Evolutionary conservation across 2,329 filamentous ascomycete genomes (phyloP).

Genomic region (Scedosporium apiospermum): DNA sequence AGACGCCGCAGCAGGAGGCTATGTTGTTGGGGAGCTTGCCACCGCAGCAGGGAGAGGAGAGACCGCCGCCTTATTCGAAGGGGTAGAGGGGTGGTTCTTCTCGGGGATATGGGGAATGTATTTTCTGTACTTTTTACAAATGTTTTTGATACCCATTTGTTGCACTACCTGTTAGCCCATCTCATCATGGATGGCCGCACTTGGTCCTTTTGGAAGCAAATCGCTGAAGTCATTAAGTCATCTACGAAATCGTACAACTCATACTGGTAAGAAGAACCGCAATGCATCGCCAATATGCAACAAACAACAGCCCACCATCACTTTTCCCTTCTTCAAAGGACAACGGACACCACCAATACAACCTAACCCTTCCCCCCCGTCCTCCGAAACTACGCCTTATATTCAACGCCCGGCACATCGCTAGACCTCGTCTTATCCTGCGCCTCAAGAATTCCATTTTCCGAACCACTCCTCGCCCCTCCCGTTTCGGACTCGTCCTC

Average conservation of each 20-base stretch:
- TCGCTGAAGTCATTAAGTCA: not conserved
- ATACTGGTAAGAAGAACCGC: not conserved
- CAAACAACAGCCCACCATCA: not conserved
- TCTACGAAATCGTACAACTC: not conserved
- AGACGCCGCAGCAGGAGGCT: not conserved
- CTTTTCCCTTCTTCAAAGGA: not conserved
- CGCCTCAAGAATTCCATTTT: not conserved
- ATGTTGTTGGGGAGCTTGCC: not conserved
- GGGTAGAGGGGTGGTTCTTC: not conserved
- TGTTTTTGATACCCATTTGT: not conserved
- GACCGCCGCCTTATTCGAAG: not conserved
- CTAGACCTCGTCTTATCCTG: not conserved
- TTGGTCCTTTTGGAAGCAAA: no score
- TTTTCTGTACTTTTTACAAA: not conserved
- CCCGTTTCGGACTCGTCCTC: conserved; percentile 15
- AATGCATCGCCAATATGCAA: not conserved
- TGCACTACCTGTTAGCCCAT: not conserved
- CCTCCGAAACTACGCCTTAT: not conserved
- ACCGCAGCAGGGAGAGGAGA: not conserved
- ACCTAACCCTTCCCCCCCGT: not conserved
- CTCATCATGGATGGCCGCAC: no score
- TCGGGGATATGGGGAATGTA: not conserved
- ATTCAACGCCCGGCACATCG: not conserved
- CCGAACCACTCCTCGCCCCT: not conserved
- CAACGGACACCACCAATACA: not conserved